Conservation (phyloP, 306 rosid genomes). For the Quercus glauca region DNA sequence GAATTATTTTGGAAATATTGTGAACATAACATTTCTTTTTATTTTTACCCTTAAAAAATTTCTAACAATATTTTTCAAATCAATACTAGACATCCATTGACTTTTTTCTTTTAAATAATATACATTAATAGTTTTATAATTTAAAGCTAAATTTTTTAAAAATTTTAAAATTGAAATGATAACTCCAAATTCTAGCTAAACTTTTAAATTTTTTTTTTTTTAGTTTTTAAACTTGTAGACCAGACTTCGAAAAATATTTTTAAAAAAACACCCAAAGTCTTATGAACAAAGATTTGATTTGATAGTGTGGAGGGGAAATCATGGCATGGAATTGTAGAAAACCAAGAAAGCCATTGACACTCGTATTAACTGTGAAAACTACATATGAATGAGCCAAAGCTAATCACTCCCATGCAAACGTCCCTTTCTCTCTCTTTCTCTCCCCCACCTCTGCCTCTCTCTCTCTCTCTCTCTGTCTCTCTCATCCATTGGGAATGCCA, state of each 20-base stretch:
- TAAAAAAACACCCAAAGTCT: not conserved
- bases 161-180: no score
- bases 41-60: no score
- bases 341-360: constrained; percentile 49
- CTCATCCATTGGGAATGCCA: constrained; percentile 51
- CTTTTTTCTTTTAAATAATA: no score
- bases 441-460: constrained; percentile 48
- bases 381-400: constrained; percentile 75
- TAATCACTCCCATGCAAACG: constrained; percentile 93
- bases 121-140: no score
- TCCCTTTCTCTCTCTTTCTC: constrained; percentile 80
- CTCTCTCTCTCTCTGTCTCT: constrained; percentile 24
- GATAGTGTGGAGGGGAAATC: constrained; percentile 8
- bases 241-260: no score
- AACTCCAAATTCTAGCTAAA: no score
- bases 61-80: no score
- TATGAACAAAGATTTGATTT: constrained; percentile 38
- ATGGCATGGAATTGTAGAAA: constrained; percentile 70
- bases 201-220: no score
- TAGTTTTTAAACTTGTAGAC: no score
- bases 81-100: accelerated
- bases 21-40: accelerated
- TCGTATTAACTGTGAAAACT: constrained; percentile 66
- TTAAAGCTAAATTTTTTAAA: no score
- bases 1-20: accelerated